phyloP scores from a whole-genome alignment of 2,329 filamentous ascomycete genomes.

The Paraphaeosphaeria sporulosa region DNA sequence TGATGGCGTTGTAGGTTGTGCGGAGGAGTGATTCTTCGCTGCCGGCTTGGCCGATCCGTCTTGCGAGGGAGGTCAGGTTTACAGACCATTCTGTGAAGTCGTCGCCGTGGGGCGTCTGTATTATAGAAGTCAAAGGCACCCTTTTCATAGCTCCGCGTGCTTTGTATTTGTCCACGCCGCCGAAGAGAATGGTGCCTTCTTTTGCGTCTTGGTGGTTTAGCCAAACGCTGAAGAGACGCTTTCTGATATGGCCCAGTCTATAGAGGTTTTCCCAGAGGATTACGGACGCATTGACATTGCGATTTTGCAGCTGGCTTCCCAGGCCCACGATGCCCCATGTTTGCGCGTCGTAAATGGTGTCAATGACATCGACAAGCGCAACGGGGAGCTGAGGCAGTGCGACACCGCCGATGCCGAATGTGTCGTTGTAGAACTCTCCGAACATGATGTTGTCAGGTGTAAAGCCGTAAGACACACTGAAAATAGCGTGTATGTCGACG shows the following conservation, averaged over 20 bases:
- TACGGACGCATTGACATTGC: background rate
- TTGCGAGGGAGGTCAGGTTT: constrained; percentile 7
- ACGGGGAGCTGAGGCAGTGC: constrained; percentile 10
- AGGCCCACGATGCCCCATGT: constrained; percentile 23
- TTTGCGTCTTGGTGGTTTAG: constrained; percentile 14
- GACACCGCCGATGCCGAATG: constrained; percentile 10
- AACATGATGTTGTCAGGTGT: constrained; percentile 22
- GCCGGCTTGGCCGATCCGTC: background rate
- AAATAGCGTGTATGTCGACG: constrained; percentile 13
- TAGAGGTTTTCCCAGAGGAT: constrained; percentile 17
- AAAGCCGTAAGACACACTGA: constrained; percentile 22
- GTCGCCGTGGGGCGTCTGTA: background rate
- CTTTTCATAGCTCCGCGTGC: constrained; percentile 11
- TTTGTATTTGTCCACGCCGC: constrained; percentile 15
- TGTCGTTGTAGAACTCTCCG: constrained; percentile 25
- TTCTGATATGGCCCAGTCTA: background rate
- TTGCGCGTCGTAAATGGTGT: constrained; percentile 12
- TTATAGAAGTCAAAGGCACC: constrained; percentile 2
- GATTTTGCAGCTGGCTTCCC: constrained; percentile 9
- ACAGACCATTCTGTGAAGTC: constrained; percentile 15
- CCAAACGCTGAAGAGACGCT: constrained; percentile 18
- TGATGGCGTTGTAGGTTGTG: constrained; percentile 6
- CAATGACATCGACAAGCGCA: constrained; percentile 18
- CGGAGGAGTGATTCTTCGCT: constrained; percentile 4
- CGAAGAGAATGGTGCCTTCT: constrained; percentile 16